Base-by-base conservation (phyloP, 2,329 filamentous ascomycete species). In the Orbilia brochopaga region DNA sequence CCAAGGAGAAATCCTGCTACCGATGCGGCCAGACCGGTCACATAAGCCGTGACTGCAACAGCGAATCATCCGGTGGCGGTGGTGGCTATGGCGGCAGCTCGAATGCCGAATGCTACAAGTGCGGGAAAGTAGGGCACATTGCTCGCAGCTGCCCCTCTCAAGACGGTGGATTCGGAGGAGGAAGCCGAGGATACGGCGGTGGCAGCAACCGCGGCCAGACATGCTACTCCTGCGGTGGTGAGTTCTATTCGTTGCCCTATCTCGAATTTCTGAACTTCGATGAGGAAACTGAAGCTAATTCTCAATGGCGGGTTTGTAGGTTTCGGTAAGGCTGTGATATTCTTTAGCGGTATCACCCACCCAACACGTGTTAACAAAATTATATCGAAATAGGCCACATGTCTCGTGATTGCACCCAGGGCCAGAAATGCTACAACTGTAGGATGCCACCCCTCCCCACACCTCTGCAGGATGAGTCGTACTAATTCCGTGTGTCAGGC, bases 341-440 rank as follows among this genome's bases (percentile, higher is more conserved):
- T 42, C 37, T 42, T 15, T 3, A 4, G 37, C 3, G 4, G 37
- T 13, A 2, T 13, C 15, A 2, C 13, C n/a, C n/a, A n/a, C 15
- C 15, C 13, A 15, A 42, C 13, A 13, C 11, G 37, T 42, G 32
- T 51, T 54, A 52, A 60, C 50, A 23, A 37, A 15, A 1, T 42
- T 13, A 4, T 62, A n/a, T 50, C 35, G 3, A 27, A 42, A 42
- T 17, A 76, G 76, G 76, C 79, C 94, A 99, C 85, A 93, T 96
- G 90, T 92, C 90, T 79, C 90, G 92, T 85, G 94, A 97, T 83
- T 99, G 94, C 83, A 95, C 93, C 78, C 95, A 97, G 81, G 94
- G 94, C 78, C 93, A 95, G 85, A 97, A 97, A 86, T 99, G 94
- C 89, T 99, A 97, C 88, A 97, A 97, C 87, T 97, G 94, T 87